Base-by-base conservation (phyloP, 331 rosid genomes). In the Malus hybrid region DNA sequence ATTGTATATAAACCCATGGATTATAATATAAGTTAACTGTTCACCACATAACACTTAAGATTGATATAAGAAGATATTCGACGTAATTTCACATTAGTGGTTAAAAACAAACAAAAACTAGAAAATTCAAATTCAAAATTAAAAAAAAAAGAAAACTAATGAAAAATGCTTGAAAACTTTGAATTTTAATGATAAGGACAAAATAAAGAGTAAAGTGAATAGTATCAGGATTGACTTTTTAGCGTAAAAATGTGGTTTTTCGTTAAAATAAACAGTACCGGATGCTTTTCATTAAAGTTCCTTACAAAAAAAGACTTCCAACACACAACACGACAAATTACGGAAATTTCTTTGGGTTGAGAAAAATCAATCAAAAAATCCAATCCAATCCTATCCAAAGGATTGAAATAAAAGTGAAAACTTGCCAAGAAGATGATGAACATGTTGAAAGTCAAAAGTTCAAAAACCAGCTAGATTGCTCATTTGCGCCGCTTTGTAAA, bases 401-500 rank as follows among this genome's bases (percentile, higher is more conserved):
- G 24, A 7, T 20, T 13, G 31, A 24, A 18, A 52, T 15, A 50
- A 50, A 15, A 6, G 56, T 39, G 7, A 52, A 52, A 52, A 11
- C 3, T 66, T 36, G 54, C 4, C 1, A 36, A 32, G 24, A 22
- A 71, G 46, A 18, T 10, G 4, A 29, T 34, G 42, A 39, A 39
- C 1, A 15, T 22, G 46, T 16, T 67, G 4, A 42, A 60, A 27
- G 77, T 73, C 67, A 72, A 57, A 60, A 10, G 22, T n/a, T 28
- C 29, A 55, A 61, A 24, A 10, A 1, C 28, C 12, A 64, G 69
- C 68, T 56, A 36, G 76, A 55, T 39, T 39, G 46, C 46, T 39
- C 1, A 1, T 60, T 60, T n/a, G 39, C 42, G 68, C 57, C 68
- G 68, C 76, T 59, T 72, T 72, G 76, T 24, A 39, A 71, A 72